Conservation (phyloP, 352 stramenopile genomes). For the Paralagenidium karlingii region DNA sequence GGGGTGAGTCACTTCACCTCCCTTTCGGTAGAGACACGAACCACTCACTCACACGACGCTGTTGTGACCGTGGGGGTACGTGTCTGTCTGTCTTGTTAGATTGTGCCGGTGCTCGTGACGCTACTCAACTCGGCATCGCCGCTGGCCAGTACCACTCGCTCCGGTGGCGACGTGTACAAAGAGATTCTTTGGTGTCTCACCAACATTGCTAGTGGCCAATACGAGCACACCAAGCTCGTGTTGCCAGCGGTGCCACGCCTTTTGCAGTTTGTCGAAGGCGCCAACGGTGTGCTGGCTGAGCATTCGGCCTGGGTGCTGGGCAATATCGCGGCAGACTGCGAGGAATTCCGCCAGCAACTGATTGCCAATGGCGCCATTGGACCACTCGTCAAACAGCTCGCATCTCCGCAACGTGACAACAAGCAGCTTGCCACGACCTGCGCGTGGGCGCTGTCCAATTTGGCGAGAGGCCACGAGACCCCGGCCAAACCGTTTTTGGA, state of each 20-base stretch:
- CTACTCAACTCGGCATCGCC: conserved; percentile 55
- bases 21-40: too few species aligned
- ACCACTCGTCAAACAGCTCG: conserved; percentile 34
- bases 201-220: conserved; percentile 72
- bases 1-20: conserved; percentile 44
- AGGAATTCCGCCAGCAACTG: conserved; percentile 73
- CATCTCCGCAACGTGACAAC: conserved; percentile 3
- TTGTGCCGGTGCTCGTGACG: conserved; percentile 54
- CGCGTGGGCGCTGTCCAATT: conserved; percentile 73
- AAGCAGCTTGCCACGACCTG: conserved; percentile 34
- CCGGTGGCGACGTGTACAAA: conserved; percentile 53
- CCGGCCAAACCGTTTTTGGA: conserved; percentile 68
- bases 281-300: conserved; percentile 47
- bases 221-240: conserved; percentile 73
- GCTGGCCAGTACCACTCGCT: conserved; percentile 42
- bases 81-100: conserved; percentile 13
- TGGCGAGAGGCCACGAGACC: conserved; percentile 65
- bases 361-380: conserved; percentile 43
- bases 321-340: conserved; percentile 77
- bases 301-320: conserved; percentile 70
- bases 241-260: conserved; percentile 60
- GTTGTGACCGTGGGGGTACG: background rate
- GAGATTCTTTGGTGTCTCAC: conserved; percentile 77
- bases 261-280: conserved; percentile 49
- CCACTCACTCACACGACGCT: background rate